phyloP scores from a whole-genome alignment of 192 early-diverging fungal genomes.

The Mycoemilia scoparia region DNA sequence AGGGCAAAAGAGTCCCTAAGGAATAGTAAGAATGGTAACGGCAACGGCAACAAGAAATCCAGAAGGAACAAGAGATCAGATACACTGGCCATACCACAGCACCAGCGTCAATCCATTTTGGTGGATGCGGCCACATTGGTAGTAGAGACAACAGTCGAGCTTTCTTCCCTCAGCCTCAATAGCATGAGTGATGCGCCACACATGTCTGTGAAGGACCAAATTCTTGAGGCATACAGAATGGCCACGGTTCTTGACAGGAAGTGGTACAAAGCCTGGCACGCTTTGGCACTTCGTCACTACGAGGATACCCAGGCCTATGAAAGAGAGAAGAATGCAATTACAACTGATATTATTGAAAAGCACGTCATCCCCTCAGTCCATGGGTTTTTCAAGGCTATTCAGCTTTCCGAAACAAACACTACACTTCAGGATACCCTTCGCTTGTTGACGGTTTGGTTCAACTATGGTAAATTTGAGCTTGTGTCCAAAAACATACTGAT shows the following conservation, averaged over 20 bases:
- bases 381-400: slow-evolving; percentile 86
- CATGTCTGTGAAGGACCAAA: slow-evolving; percentile 24
- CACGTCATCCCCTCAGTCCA: slow-evolving; percentile 64
- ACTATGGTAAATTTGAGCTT: slow-evolving; percentile 74
- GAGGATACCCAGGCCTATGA: slow-evolving; percentile 69
- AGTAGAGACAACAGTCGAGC: neutral
- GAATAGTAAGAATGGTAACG: too few relatives aligned
- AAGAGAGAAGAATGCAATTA: slow-evolving; percentile 35
- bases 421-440: slow-evolving; percentile 90
- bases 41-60: too few relatives aligned
- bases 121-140: neutral
- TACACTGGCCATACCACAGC: too few relatives aligned
- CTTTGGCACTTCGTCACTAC: slow-evolving; percentile 78
- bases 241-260: slow-evolving; percentile 77
- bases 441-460: slow-evolving; percentile 86
- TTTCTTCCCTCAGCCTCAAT: neutral
- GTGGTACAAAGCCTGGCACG: slow-evolving; percentile 97
- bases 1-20: too few relatives aligned
- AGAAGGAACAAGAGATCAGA: too few relatives aligned
- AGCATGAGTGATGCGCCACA: neutral
- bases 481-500: slow-evolving; percentile 66
- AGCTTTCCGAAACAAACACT: slow-evolving; percentile 59
- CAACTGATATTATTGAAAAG: slow-evolving; percentile 38
- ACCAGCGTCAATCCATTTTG: neutral
- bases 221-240: slow-evolving; percentile 60